These are phyloP conservation scores for Curvularia sp. DNA, from an alignment of 2,329 filamentous ascomycete species.

Conservation along the genomic window DNA sequence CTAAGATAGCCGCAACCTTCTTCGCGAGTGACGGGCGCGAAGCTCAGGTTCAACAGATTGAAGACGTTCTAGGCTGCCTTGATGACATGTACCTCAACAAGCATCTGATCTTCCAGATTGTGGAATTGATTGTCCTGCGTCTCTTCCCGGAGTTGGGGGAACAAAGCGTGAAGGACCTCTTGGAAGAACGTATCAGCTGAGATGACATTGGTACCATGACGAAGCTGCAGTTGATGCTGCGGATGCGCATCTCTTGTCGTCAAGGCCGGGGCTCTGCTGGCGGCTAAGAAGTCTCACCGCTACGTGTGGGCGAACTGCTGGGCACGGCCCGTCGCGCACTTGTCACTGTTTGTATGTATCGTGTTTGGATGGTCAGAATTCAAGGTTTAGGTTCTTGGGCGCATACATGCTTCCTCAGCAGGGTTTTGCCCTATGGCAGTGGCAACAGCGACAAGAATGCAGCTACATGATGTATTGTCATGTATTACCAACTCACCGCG, in stretches of 20 bases:
- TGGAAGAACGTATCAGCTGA: conserved; percentile 71
- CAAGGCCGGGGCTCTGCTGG: conserved; percentile 26
- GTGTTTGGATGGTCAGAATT: conserved; percentile 4
- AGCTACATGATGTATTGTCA: conserved; percentile 12
- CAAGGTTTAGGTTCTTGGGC: conserved; percentile 11
- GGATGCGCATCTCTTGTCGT: background rate
- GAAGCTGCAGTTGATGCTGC: background rate
- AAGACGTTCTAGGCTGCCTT: conserved; percentile 73
- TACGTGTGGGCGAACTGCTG: conserved; percentile 21
- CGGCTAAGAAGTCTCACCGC: conserved; percentile 31
- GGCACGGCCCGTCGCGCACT: conserved; percentile 19
- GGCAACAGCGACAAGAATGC: conserved; percentile 10
- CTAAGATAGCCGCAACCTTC: conserved; percentile 48
- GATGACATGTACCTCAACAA: conserved; percentile 90
- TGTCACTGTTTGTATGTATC: conserved; percentile 12
- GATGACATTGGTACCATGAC: conserved; percentile 5
- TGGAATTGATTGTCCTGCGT: conserved; percentile 82
- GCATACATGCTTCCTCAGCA: conserved; percentile 9
- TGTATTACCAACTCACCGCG: conserved; percentile 43
- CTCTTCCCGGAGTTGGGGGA: conserved; percentile 84
- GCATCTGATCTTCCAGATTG: conserved; percentile 80
- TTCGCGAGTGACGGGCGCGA: conserved; percentile 52
- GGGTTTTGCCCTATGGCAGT: background rate
- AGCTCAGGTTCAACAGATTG: conserved; percentile 66
- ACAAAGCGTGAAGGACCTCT: conserved; percentile 72